Conservation (phyloP, 768 basidiomycete genomes). For the Lactarius vividus region DNA sequence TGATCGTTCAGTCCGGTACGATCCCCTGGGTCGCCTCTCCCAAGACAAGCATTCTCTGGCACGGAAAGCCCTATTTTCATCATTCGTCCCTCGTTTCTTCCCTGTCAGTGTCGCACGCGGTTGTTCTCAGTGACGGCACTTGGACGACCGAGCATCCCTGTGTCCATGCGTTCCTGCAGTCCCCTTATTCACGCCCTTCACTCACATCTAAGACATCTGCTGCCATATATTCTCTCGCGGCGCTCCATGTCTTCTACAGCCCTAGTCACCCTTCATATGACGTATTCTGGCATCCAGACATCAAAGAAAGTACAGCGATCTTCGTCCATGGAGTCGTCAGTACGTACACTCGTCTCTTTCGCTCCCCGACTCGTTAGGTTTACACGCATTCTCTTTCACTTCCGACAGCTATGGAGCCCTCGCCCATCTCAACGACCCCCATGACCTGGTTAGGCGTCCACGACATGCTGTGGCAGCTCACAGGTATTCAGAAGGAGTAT, state of each 20-base stretch:
- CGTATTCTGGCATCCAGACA: constrained; percentile 24
- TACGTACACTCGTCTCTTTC: constrained; percentile 12
- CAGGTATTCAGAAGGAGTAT: constrained; percentile 26
- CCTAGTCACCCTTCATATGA: constrained; percentile 27
- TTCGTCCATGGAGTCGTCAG: constrained; percentile 25
- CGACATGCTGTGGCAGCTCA: constrained; percentile 29
- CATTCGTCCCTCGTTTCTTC: constrained; percentile 14
- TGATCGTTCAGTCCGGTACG: constrained; percentile 18
- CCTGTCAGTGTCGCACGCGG: constrained; percentile 19
- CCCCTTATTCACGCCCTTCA: constrained; percentile 19
- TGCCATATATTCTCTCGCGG: constrained; percentile 26
- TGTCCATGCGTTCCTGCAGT: constrained; percentile 22
- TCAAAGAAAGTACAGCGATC: constrained; percentile 20
- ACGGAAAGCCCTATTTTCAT: constrained; percentile 11
- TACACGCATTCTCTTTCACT: constrained; percentile 1
- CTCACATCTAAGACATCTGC: constrained; percentile 16
- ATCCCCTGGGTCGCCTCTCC: constrained; percentile 25
- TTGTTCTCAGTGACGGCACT: constrained; percentile 27
- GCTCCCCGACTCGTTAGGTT: background rate
- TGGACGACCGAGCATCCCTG: constrained; percentile 26
- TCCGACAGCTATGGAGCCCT: constrained; percentile 10
- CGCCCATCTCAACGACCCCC: constrained; percentile 24
- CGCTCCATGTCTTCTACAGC: constrained; percentile 23
- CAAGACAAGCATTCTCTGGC: constrained; percentile 7
- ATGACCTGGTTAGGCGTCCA: constrained; percentile 25